These are phyloP conservation scores for Tylopilus subfusipes DNA, from an alignment of 768 basidiomycete genomes.

Conservation along the genomic window DNA sequence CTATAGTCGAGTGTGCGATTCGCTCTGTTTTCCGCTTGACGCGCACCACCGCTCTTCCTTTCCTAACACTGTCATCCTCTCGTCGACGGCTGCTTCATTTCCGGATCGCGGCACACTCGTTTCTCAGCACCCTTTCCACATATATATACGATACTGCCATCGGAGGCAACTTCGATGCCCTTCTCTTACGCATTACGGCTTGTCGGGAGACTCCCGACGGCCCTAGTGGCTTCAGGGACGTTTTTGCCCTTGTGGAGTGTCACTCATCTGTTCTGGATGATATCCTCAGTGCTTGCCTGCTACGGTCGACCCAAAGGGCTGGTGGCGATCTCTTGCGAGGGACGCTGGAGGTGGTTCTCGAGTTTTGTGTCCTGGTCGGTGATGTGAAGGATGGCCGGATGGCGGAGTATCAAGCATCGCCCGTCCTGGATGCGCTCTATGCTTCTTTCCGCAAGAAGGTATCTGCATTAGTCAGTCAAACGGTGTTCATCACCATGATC, in stretches of 20 bases:
- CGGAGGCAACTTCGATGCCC: conserved; percentile 68
- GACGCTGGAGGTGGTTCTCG: conserved; percentile 61
- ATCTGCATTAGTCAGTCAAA: conserved; percentile 50
- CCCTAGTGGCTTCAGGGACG: conserved; percentile 50
- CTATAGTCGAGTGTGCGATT: conserved; percentile 63
- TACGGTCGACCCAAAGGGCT: conserved; percentile 63
- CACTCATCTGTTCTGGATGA: conserved; percentile 72
- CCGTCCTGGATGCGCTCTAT: conserved; percentile 51
- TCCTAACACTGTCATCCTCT: conserved; percentile 53
- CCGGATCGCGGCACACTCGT: conserved; percentile 70
- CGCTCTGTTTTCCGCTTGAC: conserved; percentile 65
- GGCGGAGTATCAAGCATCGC: conserved; percentile 64
- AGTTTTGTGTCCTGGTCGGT: conserved; percentile 62
- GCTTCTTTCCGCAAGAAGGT: conserved; percentile 53
- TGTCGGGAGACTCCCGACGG: conserved; percentile 19
- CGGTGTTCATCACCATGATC: neutral
- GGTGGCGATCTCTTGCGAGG: conserved; percentile 63
- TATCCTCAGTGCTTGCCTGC: conserved; percentile 70
- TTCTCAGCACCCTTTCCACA: conserved; percentile 60
- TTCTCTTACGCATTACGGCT: conserved; percentile 45
- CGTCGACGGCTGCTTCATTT: conserved; percentile 60
- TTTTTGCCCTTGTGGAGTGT: conserved; percentile 64
- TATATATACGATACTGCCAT: conserved; percentile 85
- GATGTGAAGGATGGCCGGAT: conserved; percentile 52
- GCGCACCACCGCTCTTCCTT: conserved; percentile 40